Evolutionary conservation across 2,329 filamentous ascomycete species (phyloP).

Genomic region (Thelonectria rubi): DNA sequence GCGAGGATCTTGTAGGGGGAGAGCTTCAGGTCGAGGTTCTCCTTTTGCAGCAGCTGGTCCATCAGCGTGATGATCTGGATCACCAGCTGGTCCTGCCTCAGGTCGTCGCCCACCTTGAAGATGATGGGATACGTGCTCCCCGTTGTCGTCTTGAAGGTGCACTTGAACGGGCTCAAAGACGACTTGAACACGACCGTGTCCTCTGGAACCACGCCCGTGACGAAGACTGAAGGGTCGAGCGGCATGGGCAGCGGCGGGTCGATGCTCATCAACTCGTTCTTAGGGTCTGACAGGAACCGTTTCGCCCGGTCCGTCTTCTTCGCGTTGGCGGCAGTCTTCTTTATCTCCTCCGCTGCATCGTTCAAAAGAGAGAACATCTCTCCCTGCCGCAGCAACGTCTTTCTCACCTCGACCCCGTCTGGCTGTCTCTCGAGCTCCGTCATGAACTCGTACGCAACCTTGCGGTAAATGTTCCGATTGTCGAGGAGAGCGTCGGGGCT

Average conservation of each 20-base stretch:
- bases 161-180: constrained; percentile 87
- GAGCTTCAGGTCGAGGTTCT: constrained; percentile 94
- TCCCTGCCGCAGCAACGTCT: constrained; percentile 82
- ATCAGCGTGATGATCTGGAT: constrained; percentile 98
- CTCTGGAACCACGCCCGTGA: constrained; percentile 83
- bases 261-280: constrained; percentile 85
- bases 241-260: constrained; percentile 89
- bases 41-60: constrained; percentile 94
- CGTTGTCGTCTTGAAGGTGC: constrained; percentile 84
- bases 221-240: constrained; percentile 82
- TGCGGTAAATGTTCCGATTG: constrained; percentile 86
- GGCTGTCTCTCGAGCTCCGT: constrained; percentile 77
- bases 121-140: constrained; percentile 88
- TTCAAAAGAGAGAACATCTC: constrained; percentile 88
- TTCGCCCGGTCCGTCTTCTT: constrained; percentile 88
- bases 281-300: constrained; percentile 83
- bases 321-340: constrained; percentile 77
- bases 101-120: constrained; percentile 96
- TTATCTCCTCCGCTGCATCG: constrained; percentile 89
- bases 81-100: constrained; percentile 95
- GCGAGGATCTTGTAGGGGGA: constrained; percentile 97
- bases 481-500: constrained; percentile 78
- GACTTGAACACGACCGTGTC: constrained; percentile 96
- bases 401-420: constrained; percentile 76
- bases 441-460: constrained; percentile 98